These are phyloP conservation scores for Saccharomycopsis synnaedendra DNA, from an alignment of 805 yeast genomes.

Conservation along the genomic window DNA sequence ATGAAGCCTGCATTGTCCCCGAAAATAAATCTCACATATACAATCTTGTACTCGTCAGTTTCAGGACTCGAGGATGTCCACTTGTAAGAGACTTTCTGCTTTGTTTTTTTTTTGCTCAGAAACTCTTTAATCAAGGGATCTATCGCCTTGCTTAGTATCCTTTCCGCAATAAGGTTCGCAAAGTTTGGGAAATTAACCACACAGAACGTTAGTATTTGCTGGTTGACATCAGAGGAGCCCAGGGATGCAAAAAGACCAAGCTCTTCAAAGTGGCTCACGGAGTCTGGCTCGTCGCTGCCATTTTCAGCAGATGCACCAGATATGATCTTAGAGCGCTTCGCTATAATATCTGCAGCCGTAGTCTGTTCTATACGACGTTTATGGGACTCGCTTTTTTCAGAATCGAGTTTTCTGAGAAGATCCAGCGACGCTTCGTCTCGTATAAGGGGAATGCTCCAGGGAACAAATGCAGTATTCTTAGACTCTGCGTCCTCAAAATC, in stretches of 20 bases:
- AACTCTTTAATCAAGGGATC: neutral
- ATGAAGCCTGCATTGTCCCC: conserved; percentile 5
- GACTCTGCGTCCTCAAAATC: neutral
- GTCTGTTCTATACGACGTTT: no score
- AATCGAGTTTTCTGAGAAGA: neutral
- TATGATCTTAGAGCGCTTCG: no score
- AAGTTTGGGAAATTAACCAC: conserved; percentile 10
- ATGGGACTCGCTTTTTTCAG: no score
- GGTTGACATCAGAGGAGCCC: no score
- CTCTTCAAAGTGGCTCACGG: no score
- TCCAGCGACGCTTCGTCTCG: neutral
- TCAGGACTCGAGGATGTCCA: conserved; percentile 11
- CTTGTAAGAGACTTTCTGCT: neutral
- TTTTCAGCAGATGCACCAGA: no score
- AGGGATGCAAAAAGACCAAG: no score
- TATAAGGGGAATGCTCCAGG: conserved; percentile 10
- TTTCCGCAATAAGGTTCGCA: conserved; percentile 1
- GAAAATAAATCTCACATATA: conserved; percentile 7
- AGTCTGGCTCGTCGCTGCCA: no score
- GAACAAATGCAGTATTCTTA: conserved; percentile 1
- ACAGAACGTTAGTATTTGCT: neutral
- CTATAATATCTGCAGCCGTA: no score
- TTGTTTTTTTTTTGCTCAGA: neutral
- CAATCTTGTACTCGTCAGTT: conserved; percentile 2
- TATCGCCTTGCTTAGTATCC: conserved; percentile 1